Evolutionary conservation across 805 yeast species (phyloP), one percentile per base, ranked within the genome.

Genomic region (Saturnispora mendoncae): DNA sequence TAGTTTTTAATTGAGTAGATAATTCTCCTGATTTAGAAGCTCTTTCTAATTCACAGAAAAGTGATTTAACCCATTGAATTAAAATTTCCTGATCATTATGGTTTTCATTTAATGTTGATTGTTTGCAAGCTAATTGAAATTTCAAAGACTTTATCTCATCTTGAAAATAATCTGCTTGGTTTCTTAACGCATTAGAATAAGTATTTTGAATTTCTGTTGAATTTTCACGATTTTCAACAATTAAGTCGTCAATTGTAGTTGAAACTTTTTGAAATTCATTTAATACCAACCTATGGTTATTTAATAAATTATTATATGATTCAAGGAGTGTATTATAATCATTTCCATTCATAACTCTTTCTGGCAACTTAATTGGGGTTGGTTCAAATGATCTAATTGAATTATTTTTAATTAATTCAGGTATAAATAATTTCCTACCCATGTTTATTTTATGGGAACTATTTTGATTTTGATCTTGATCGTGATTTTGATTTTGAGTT

Each of bases 1-100:
- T 24, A 1, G 31, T 17, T 18, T 34, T 40, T 28, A 34, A 40
- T n/a, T 40, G 18, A 14, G 24, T 18, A 9, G 30, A 15, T 4
- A 34, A 19, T 8, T 15, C 35, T 7, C 25, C 34, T 1, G 23
- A 5, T 4, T 28, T 34, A 4, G 33, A n/a, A 18, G 43, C 30
- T 15, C 24, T 33, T 34, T 34, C 39, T 9, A 40, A n/a, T 13
- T 40, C 43, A 17, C 38, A 21, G 27, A 40, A 40, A 10, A 40
- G 7, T 13, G 24, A n/a, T 28, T 34, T 34, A 24, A 35, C 27
- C 38, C 38, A 40, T 40, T 34, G 38, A 10, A 27, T 17, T 19
- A 40, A 24, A 4, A 20, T 19, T 13, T 32, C 35, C 18, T 15
- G 5, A 30, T 30, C 33, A 6, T 17, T 8, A 12, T 30, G 15